Base-by-base conservation (phyloP, 1,284 basidiomycete species). In the Athelia psychrophila region DNA sequence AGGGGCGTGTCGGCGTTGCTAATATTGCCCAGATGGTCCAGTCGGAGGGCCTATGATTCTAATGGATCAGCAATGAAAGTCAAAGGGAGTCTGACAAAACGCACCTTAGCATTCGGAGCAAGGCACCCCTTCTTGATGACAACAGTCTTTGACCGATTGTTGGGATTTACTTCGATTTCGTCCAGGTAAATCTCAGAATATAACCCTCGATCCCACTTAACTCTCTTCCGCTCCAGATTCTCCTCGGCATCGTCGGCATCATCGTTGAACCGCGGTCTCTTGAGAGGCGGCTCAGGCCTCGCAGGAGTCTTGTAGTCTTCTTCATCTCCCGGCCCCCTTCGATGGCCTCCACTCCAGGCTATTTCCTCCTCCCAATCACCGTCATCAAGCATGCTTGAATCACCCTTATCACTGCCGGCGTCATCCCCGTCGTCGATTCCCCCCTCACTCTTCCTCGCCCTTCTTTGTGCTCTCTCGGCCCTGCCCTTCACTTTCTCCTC, bases 141-240 rank as follows among this genome's bases (percentile, higher is more conserved):
- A 27, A 70, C 66, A 46, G 74, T 72, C 54, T 76, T 76, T 16
- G 69, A 63, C 15, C 73, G 66, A 50, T 67, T 70, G 54, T 72
- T 77, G 15, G 73, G 71, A 49, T 75, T 74, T 35, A 80, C 72
- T 55, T 80, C 71, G 42, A 83, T 72, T 47, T 86, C 80, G 57
- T 86, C 83, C 47, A 88, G 64, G 62, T 75, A 84, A 20, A 83
- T 72, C 12, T 75, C 74, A 15, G 79, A 83, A 46, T 76, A 81
- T 57, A 94, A 68, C 9, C 84, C 85, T 50, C 76, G 78, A 66
- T 93, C 82, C 92, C 92, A 95, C 65, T 85, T 87, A 23, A 95
- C 91, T 44, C 79, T 72, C 63, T 83, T 83, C 60, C 68, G 70
- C 47, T 72, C 66, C 52, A 63, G 63, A 42, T 52, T 57, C 48